Conservation (phyloP, 2,329 filamentous ascomycete genomes). For the Lachnum nothofagi region DNA sequence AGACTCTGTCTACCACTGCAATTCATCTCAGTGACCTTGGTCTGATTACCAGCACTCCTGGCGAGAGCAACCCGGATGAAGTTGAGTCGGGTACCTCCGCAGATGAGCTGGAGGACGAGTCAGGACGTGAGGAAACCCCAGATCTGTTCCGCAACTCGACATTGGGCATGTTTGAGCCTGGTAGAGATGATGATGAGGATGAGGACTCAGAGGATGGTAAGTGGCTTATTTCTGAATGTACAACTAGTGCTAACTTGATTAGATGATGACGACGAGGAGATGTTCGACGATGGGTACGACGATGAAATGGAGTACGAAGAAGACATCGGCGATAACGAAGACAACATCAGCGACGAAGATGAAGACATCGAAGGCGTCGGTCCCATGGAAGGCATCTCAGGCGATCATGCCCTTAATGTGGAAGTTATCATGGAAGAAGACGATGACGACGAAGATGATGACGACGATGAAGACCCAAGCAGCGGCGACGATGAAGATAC, state of each 20-base stretch:
- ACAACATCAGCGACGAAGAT: constrained; percentile 85
- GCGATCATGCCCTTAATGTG: constrained; percentile 54
- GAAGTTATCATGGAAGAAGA: constrained; percentile 80
- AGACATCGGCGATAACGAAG: constrained; percentile 72
- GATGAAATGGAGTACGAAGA: constrained; percentile 93
- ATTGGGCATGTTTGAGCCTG: constrained; percentile 85
- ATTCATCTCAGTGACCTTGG: constrained; percentile 69
- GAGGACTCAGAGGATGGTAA: constrained; percentile 59
- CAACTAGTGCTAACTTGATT: neutral
- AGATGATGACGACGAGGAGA: constrained; percentile 67
- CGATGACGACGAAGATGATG: constrained; percentile 56
- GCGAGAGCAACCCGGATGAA: constrained; percentile 76
- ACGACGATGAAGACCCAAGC: constrained; percentile 57
- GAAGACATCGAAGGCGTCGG: constrained; percentile 78
- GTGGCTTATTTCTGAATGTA: constrained; percentile 9
- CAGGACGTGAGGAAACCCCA: constrained; percentile 76
- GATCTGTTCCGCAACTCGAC: constrained; percentile 96
- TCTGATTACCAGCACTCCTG: constrained; percentile 61
- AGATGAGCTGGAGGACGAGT: constrained; percentile 76
- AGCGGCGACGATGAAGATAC: constrained; percentile 52
- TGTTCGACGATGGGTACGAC: constrained; percentile 85
- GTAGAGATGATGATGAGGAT: constrained; percentile 74
- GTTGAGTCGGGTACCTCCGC: constrained; percentile 82
- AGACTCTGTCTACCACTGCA: constrained; percentile 80
- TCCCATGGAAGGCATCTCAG: constrained; percentile 69